These are phyloP conservation scores for Podaxis mareebaensis DNA, from an alignment of 768 basidiomycete genomes.

Conservation along the genomic window DNA sequence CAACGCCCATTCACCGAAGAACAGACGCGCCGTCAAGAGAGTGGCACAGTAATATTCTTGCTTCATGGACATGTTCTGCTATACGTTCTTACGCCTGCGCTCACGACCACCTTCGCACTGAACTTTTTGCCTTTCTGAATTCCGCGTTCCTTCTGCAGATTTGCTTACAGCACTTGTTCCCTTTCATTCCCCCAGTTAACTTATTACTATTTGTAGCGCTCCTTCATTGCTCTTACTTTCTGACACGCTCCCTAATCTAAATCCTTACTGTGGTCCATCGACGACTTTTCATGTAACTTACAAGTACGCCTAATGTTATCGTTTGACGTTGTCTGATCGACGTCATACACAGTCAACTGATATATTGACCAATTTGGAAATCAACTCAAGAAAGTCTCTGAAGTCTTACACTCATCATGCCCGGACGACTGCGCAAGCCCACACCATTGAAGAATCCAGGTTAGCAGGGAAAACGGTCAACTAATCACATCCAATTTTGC, in stretches of 20 bases:
- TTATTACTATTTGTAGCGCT: neutral
- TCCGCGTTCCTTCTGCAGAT: neutral
- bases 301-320: neutral
- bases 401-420: constrained; percentile 24
- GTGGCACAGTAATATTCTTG: neutral
- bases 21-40: neutral
- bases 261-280: neutral
- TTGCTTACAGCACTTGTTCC: neutral
- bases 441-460: constrained; percentile 39
- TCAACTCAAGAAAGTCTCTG: neutral
- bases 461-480: constrained; percentile 19
- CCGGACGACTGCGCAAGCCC: constrained; percentile 25
- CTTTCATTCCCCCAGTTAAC: neutral
- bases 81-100: neutral
- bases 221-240: neutral
- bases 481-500: neutral
- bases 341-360: neutral
- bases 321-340: neutral
- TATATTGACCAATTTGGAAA: neutral
- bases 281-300: neutral
- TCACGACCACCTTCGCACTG: neutral
- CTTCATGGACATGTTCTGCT: neutral
- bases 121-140: too few relatives aligned
- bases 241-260: neutral
- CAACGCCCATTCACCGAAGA: constrained; percentile 7